Conservation (phyloP, 2,329 filamentous ascomycete genomes). For the Paracamarosporium sp. region DNA sequence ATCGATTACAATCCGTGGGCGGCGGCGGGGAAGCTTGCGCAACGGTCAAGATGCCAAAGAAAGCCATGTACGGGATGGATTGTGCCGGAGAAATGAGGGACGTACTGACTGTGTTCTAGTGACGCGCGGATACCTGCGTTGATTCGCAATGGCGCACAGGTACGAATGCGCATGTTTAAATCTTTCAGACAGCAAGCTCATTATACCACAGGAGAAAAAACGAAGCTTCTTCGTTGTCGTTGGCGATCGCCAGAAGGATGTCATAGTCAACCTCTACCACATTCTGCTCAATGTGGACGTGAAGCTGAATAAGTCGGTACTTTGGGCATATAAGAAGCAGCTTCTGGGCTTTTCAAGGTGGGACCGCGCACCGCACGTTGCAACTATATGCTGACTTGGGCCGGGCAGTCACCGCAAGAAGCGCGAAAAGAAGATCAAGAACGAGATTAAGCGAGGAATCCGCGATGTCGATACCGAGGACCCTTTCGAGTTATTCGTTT, state of each 20-base stretch:
- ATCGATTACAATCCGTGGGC: constrained; percentile 8
- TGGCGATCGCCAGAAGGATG: constrained; percentile 92
- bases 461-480: constrained; percentile 92
- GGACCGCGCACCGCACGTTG: constrained; percentile 10
- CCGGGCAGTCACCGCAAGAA: constrained; percentile 82
- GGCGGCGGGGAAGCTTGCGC: constrained; percentile 40
- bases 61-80: constrained; percentile 40
- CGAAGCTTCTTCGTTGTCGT: constrained; percentile 97
- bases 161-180: constrained; percentile 12
- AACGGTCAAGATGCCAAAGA: constrained; percentile 46
- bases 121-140: constrained; percentile 49
- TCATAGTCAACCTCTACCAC: constrained; percentile 92
- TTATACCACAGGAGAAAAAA: constrained; percentile 76
- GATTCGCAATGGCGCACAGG: constrained; percentile 49
- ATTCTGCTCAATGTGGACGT: constrained; percentile 90
- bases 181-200: constrained; percentile 7
- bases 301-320: constrained; percentile 92
- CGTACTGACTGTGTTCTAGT: constrained; percentile 24
- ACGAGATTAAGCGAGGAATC: constrained; percentile 93
- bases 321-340: constrained; percentile 99
- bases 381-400: not conserved
- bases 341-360: constrained; percentile 87
- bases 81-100: not conserved
- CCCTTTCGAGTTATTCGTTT: constrained; percentile 96
- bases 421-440: constrained; percentile 97